phyloP scores from a whole-genome alignment of 2,329 filamentous ascomycete species.

The Colletotrichum sidae region DNA sequence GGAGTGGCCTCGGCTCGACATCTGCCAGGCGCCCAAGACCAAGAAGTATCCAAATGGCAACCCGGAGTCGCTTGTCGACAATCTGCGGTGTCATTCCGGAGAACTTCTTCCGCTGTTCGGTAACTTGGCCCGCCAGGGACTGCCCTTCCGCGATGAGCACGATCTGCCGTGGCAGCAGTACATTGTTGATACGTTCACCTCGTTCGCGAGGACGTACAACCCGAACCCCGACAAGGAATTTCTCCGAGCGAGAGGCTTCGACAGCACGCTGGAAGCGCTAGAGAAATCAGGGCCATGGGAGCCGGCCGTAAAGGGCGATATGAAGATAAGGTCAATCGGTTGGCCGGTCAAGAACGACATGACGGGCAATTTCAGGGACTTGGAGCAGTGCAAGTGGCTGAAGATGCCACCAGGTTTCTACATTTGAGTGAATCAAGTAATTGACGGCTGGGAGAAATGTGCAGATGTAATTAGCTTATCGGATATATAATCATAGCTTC shows the following conservation, averaged over 20 bases:
- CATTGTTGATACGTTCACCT: constrained; percentile 55
- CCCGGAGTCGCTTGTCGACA: constrained; percentile 44
- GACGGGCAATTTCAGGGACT: constrained; percentile 54
- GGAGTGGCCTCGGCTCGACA: constrained; percentile 64
- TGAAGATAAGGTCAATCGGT: constrained; percentile 56
- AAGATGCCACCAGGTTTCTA: constrained; percentile 54
- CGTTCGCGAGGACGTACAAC: constrained; percentile 55
- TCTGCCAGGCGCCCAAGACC: constrained; percentile 52
- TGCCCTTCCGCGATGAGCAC: constrained; percentile 52
- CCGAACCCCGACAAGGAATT: constrained; percentile 57
- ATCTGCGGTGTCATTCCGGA: constrained; percentile 62
- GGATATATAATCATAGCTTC: too few relatives aligned
- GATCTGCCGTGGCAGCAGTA: constrained; percentile 35
- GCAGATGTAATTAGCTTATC: not conserved
- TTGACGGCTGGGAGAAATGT: not conserved
- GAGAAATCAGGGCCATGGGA: constrained; percentile 52
- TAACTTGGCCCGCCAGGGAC: constrained; percentile 46
- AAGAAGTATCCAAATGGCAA: constrained; percentile 54
- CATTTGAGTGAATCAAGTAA: constrained; percentile 38
- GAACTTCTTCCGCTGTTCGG: constrained; percentile 58
- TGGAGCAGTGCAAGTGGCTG: constrained; percentile 58
- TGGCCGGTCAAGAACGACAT: constrained; percentile 44
- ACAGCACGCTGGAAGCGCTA: constrained; percentile 47
- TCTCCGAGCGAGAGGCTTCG: constrained; percentile 41
- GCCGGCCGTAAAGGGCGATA: constrained; percentile 50